Base-by-base conservation (phyloP, 352 stramenopile species). In the Phytophthora colocasiae region DNA sequence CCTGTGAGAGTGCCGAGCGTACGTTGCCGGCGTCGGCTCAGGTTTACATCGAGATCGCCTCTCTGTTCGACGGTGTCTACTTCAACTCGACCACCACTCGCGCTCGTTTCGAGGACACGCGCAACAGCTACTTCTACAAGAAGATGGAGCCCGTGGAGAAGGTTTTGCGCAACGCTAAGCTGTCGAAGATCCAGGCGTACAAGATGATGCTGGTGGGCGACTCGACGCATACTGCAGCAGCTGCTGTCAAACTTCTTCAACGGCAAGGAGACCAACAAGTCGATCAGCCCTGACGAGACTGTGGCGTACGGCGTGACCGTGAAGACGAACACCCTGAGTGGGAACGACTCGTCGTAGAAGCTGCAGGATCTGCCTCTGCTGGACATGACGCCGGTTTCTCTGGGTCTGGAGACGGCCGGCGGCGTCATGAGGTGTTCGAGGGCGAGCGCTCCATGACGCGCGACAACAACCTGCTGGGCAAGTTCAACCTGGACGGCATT, bases 361-460 rank as follows among this genome's bases (percentile, higher is more conserved):
- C 93, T 96, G 24, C 73, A 91, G 58, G 87, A 97, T 52, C 41
- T 97, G 50, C 67, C 97, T 29, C 70, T 97, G 38, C 60, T 97
- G 31, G 92, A 98, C 77, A 90, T 97, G 40, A 90, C n/a, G 12
- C 93, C 92, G 8, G 73, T 97, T 49, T 93, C 81, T 39, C 77
- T 97, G 11, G 91, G 90, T 64, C 71, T 97, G 44, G 89, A 97
- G 75, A 97, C 89, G 4, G 82, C 80, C 31, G 89, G 89, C 46
- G 91, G 90, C 65, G 87, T 95, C 17, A 97, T 98, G 85, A 96
- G 63, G 85, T 98, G 43, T 97, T 92, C 65, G 89, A 98, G 72
- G 96, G 95, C 44, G 96, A 99, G 72, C 90, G 95, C 17, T 79
- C 89, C 29, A 98, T 98, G 92, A 98, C 95, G 4, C 89, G 91